Percentiles rank a stretch among this genome's conserved stretches.
Evolutionary conservation across 2,329 filamentous ascomycete species (phyloP).

Genomic region (Periglandula ipomoeae): DNA sequence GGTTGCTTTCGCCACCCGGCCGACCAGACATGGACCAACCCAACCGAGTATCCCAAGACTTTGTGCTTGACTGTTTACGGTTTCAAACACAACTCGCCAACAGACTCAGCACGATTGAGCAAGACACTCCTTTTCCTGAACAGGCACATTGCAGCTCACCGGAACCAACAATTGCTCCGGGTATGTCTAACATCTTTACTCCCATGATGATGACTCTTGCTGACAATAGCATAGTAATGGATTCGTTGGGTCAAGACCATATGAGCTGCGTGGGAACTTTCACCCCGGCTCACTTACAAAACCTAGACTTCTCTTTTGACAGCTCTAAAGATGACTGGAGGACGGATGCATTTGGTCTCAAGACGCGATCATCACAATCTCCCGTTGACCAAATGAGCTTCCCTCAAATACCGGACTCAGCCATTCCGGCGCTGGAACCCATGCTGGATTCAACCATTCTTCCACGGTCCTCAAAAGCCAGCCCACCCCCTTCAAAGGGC

Average conservation of each 20-base stretch:
- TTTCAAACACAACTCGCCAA: slow-evolving; percentile 17
- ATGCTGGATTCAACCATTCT: neutral
- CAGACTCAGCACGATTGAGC: slow-evolving; percentile 13
- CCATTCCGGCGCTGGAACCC: neutral
- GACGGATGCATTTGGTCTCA: slow-evolving; percentile 8
- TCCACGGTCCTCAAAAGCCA: neutral
- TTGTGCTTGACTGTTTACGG: slow-evolving; percentile 17
- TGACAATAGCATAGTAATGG: slow-evolving; percentile 4
- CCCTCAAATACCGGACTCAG: neutral
- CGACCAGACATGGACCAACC: slow-evolving; percentile 6
- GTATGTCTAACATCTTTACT: slow-evolving; percentile 1
- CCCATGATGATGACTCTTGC: no score
- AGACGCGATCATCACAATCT: slow-evolving; percentile 7
- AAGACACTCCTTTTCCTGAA: slow-evolving; percentile 8
- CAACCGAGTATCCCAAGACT: slow-evolving; percentile 12
- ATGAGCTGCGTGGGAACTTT: slow-evolving; percentile 9
- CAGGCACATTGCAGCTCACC: slow-evolving; percentile 1
- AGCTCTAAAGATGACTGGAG: slow-evolving; percentile 12
- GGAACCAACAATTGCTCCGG: neutral
- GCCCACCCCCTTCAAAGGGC: neutral
- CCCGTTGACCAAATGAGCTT: slow-evolving; percentile 7
- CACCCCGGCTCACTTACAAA: slow-evolving; percentile 9
- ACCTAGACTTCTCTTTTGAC: slow-evolving; percentile 15
- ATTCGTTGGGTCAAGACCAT: slow-evolving; percentile 10
- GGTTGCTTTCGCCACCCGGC: slow-evolving; percentile 12